Percentiles rank a stretch among this genome's conserved stretches.
Evolutionary conservation across 768 basidiomycete genomes (phyloP).

Genomic region (Galerina marginata): DNA sequence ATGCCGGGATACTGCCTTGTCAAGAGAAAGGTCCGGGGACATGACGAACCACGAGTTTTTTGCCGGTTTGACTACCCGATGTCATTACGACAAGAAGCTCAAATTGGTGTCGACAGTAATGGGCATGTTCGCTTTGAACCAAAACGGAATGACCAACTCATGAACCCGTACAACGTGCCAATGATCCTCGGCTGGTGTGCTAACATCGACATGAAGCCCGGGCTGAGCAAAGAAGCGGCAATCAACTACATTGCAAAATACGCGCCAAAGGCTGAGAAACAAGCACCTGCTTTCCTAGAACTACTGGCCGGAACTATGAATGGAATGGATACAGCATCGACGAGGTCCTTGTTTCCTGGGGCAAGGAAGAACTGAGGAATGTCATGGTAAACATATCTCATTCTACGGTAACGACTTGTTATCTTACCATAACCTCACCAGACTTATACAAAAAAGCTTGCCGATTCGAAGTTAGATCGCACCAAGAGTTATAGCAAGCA

Average conservation of each 20-base stretch:
- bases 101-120: not conserved
- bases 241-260: not conserved
- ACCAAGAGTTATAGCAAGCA: too few relatives aligned
- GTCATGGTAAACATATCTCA: too few relatives aligned
- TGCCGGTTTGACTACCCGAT: slow-evolving; percentile 13
- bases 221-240: slow-evolving; percentile 6
- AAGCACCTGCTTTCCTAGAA: not conserved
- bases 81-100: not conserved
- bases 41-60: slow-evolving; percentile 14
- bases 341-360: too few relatives aligned
- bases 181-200: slow-evolving; percentile 16
- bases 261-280: not conserved
- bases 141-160: not conserved
- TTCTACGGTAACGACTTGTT: too few relatives aligned
- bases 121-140: not conserved
- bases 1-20: slow-evolving; percentile 29
- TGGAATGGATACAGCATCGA: not conserved
- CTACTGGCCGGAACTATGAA: not conserved
- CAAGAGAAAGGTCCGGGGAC: slow-evolving; percentile 22
- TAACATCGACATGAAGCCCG: slow-evolving; percentile 14
- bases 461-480: too few relatives aligned
- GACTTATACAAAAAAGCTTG: too few relatives aligned
- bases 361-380: too few relatives aligned
- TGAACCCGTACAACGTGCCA: slow-evolving; percentile 13
- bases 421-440: too few relatives aligned